Percentiles rank a stretch among this genome's conserved stretches.
Conservation (phyloP, 768 basidiomycete species). For the Hortiboletus campestris region DNA sequence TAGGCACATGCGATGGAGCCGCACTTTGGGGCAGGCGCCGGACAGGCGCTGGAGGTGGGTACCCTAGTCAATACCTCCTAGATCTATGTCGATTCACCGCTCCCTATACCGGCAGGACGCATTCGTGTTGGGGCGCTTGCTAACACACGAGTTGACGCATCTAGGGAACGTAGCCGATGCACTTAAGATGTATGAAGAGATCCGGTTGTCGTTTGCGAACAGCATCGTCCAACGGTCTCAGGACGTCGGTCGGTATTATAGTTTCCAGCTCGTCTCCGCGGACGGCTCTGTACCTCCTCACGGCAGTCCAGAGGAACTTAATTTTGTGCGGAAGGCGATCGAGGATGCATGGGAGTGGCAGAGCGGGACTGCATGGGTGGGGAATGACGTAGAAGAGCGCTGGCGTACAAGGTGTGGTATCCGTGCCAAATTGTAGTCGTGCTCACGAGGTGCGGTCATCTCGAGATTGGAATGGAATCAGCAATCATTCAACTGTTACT, state of each 20-base stretch:
- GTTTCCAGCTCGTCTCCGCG: conserved; percentile 8
- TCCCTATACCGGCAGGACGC: conserved; percentile 22
- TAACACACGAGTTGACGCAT: conserved; percentile 24
- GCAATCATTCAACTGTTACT: too few species aligned
- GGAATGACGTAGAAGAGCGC: conserved; percentile 12
- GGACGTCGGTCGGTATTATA: conserved; percentile 23
- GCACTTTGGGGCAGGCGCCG: conserved; percentile 47
- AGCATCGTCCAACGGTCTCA: conserved; percentile 17
- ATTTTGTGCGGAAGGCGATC: conserved; percentile 5
- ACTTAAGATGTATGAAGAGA: conserved; percentile 31
- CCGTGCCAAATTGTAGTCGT: not conserved
- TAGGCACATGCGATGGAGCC: conserved; percentile 49
- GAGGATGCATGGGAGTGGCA: conserved; percentile 22
- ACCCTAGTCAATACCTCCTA: not conserved
- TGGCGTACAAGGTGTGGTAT: conserved; percentile 3
- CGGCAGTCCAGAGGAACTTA: conserved; percentile 7
- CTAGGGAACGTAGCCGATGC: conserved; percentile 24
- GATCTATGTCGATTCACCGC: not conserved
- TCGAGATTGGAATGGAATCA: too few species aligned
- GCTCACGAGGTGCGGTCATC: too few species aligned
- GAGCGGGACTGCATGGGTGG: conserved; percentile 1
- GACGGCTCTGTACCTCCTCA: conserved; percentile 1
- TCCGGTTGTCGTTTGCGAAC: conserved; percentile 33
- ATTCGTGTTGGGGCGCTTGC: conserved; percentile 29
- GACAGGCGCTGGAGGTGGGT: conserved; percentile 49